Evolutionary conservation across 352 stramenopile species (phyloP).

Genomic region (Hyaloperonospora brassicae): DNA sequence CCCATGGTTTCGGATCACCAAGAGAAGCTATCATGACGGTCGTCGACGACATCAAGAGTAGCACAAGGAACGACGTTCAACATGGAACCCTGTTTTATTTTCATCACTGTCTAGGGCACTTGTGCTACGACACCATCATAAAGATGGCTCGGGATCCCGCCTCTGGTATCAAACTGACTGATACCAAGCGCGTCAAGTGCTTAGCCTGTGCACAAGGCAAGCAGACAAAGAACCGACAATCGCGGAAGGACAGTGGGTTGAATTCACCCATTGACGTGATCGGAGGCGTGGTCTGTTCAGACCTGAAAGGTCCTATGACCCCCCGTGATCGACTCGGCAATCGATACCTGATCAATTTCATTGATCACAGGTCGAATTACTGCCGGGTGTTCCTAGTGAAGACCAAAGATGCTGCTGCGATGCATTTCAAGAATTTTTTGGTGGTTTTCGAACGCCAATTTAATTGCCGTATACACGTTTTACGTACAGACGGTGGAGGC

Average conservation of each 20-base stretch:
- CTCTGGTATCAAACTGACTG: too few species aligned
- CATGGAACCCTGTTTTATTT: too few species aligned
- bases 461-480: neutral
- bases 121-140: too few species aligned
- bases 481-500: neutral
- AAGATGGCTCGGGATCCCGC: too few species aligned
- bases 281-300: neutral
- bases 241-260: neutral
- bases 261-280: neutral
- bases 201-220: too few species aligned
- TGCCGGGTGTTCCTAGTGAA: neutral
- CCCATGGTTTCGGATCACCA: neutral
- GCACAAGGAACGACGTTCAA: too few species aligned
- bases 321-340: neutral
- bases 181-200: too few species aligned
- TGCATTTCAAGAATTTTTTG: neutral
- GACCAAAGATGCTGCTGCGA: neutral
- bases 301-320: neutral
- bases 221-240: too few species aligned
- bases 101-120: too few species aligned
- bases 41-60: too few species aligned
- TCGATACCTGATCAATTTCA: neutral
- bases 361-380: conserved; percentile 1
- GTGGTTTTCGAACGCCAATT: neutral
- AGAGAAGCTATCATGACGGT: neutral